Evolutionary conservation across 768 basidiomycete genomes (phyloP).

Genomic region (Amanita fuliginea): DNA sequence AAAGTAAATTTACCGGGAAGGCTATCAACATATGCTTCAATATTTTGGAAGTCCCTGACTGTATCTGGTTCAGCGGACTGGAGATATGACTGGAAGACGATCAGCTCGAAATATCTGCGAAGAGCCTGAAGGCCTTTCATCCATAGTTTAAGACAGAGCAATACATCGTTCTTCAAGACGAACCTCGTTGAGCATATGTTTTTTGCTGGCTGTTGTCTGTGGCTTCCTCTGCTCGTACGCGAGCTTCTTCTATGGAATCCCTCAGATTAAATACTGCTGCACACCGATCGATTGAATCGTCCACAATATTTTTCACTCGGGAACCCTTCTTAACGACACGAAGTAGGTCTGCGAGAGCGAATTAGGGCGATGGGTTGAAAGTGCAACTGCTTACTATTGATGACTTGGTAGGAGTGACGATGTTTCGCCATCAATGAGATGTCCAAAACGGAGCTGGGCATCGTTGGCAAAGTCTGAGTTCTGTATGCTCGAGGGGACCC

Average conservation of each 20-base stretch:
- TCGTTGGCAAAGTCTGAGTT: conserved; percentile 32
- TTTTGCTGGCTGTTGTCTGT: conserved; percentile 62
- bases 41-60: conserved; percentile 57
- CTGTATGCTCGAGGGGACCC: conserved; percentile 20
- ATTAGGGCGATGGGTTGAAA: conserved; percentile 1
- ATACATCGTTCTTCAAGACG: not conserved
- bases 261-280: conserved; percentile 75
- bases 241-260: conserved; percentile 78
- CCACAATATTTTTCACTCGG: conserved; percentile 76
- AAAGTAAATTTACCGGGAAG: conserved; percentile 53
- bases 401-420: conserved; percentile 71
- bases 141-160: not conserved
- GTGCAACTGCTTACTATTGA: conserved; percentile 55
- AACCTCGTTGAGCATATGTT: conserved; percentile 62
- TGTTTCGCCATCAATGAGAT: conserved; percentile 17
- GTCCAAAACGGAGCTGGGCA: conserved; percentile 27
- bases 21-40: conserved; percentile 75
- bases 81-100: conserved; percentile 85
- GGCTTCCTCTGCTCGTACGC: conserved; percentile 67
- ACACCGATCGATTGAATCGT: conserved; percentile 83
- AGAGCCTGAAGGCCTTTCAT: conserved; percentile 64
- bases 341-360: conserved; percentile 45
- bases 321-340: conserved; percentile 82
- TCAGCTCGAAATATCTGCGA: conserved; percentile 74
- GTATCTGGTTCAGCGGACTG: conserved; percentile 77